Evolutionary conservation across 2,329 filamentous ascomycete species (phyloP).

Genomic region (Ophiostoma piceae): DNA sequence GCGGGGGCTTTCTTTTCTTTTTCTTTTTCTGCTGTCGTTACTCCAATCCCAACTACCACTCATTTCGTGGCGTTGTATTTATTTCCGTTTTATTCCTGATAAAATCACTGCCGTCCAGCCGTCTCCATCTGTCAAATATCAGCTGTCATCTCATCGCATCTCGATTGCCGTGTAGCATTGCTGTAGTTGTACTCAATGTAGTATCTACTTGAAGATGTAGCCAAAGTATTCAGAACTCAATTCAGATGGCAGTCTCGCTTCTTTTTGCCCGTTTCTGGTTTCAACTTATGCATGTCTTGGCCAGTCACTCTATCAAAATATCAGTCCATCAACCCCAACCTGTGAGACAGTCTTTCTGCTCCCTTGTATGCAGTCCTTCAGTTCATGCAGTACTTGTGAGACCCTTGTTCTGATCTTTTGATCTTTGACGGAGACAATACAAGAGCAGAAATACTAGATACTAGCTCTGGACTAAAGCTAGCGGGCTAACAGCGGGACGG

Average conservation of each 20-base stretch:
- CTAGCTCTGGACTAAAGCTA: background rate
- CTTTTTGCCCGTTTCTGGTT: conserved; percentile 11
- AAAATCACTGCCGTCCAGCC: background rate
- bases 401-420: background rate
- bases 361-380: background rate
- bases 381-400: background rate
- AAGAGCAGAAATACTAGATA: background rate
- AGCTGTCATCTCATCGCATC: background rate
- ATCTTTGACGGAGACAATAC: background rate
- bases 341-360: background rate
- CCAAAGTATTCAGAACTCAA: no score
- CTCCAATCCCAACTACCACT: background rate
- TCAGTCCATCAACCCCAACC: background rate
- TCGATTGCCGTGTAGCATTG: background rate
- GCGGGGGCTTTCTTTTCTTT: background rate
- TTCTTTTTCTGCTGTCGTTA: no score
- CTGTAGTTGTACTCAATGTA: background rate
- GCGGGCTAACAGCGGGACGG: background rate
- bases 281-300: background rate
- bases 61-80: background rate
- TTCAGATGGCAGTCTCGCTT: background rate
- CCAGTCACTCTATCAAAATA: background rate
- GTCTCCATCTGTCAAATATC: conserved; percentile 9
- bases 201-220: no score
- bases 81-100: background rate